Percentiles rank a stretch among this genome's conserved stretches.
These are phyloP conservation scores for Yarrowia hollandica DNA, from an alignment of 805 yeast species.

Conservation along the genomic window DNA sequence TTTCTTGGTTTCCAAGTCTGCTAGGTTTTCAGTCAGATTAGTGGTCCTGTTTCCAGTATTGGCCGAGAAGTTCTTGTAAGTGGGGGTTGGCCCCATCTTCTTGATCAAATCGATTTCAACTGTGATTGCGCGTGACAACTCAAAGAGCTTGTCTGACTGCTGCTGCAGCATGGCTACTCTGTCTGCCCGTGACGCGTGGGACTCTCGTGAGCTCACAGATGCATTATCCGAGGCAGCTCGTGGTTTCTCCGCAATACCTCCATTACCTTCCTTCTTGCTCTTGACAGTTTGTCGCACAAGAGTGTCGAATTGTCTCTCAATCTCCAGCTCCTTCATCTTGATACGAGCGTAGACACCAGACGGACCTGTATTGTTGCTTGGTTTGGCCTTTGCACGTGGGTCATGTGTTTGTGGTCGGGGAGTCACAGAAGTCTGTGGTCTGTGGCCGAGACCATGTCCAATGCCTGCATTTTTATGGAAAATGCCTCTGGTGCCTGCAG, in stretches of 20 bases:
- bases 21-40: slow-evolving; percentile 6
- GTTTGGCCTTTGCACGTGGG: background rate
- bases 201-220: slow-evolving; percentile 9
- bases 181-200: slow-evolving; percentile 12
- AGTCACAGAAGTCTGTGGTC: background rate
- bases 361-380: background rate
- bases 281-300: slow-evolving; percentile 16
- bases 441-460: slow-evolving; percentile 3
- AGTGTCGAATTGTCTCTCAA: slow-evolving; percentile 17
- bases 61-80: slow-evolving; percentile 22
- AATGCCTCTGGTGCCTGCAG: slow-evolving; percentile 10
- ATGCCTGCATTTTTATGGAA: slow-evolving; percentile 20
- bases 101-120: slow-evolving; percentile 20
- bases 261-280: slow-evolving; percentile 20
- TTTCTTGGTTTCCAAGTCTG: slow-evolving; percentile 15
- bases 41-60: background rate
- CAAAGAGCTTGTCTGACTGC: slow-evolving; percentile 22
- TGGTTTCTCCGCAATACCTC: background rate
- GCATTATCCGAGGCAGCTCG: slow-evolving; percentile 11
- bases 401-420: slow-evolving; percentile 14
- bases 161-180: slow-evolving; percentile 5
- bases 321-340: slow-evolving; percentile 24
- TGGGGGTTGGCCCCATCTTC: background rate
- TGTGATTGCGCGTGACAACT: slow-evolving; percentile 9
- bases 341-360: slow-evolving; percentile 20